Base-by-base conservation (phyloP, 2,329 filamentous ascomycete species). In the Coniochaeta sp. region DNA sequence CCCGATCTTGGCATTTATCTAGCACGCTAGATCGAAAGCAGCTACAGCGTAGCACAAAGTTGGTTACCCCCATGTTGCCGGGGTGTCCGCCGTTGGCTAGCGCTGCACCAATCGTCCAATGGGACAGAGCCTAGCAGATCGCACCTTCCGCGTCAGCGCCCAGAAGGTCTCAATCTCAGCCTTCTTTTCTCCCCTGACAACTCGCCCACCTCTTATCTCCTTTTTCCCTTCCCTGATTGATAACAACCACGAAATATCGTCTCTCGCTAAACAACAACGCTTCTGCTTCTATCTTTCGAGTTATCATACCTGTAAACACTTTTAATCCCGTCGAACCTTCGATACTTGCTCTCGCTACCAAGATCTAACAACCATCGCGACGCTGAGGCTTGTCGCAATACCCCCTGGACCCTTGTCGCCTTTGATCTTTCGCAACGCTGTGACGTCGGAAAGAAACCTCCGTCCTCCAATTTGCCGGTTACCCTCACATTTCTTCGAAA, bases 191-290 rank as follows among this genome's bases (percentile, higher is more conserved):
- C 47, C 47, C 47, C 47, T 52, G 47, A 52, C 47, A 52, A 52
- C 24, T 52, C 47, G 47, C 47, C 47, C 22, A 31, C 24, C 31
- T 31, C 47, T 52, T 52, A 52, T 52, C 47, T 52, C 47, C 47
- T 31, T 52, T n/a, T 57, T 28, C 17, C 54, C 17, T 57, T 57
- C n/a, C 3, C 34, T 24, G 11, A 7, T 22, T 57, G 54, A 57
- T 57, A 57, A 57, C 54, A 38, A 57, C 22, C 54, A 52, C 54
- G n/a, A 57, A n/a, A 22, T 22, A 36, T 22, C 19, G 54, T 57
- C 54, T 57, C 31, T 57, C 54, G 54, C 34, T 57, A 36, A 22
- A 57, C 50, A 34, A 36, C 54, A 34, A 34, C 34, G 22, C 54
- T 57, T 57, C 34, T 57, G 31, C 31, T 34, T 57, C 54, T 57